Conservation (phyloP, 352 stramenopile species). For the Phytopythium cucurbitacearum region DNA sequence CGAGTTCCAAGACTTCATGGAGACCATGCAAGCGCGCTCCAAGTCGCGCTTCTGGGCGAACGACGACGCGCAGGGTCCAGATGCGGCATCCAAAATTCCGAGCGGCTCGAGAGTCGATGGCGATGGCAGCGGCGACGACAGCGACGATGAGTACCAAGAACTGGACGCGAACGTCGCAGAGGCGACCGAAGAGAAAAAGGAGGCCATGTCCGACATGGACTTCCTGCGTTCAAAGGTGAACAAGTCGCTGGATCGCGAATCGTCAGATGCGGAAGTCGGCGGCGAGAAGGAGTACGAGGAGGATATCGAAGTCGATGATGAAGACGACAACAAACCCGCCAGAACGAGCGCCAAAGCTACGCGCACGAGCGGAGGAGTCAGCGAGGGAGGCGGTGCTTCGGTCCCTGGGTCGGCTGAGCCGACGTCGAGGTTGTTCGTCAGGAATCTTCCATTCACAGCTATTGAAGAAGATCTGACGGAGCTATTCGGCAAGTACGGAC, state of each 20-base stretch:
- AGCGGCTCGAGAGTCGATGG: slow-evolving; percentile 17
- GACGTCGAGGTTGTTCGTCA: slow-evolving; percentile 93
- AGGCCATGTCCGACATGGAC: slow-evolving; percentile 87
- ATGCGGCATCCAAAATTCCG: slow-evolving; percentile 15
- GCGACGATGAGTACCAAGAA: slow-evolving; percentile 89
- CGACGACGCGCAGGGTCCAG: slow-evolving; percentile 70
- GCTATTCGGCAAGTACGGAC: slow-evolving; percentile 87
- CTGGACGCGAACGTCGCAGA: slow-evolving; percentile 20
- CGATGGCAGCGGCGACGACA: slow-evolving; percentile 31
- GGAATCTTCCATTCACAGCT: slow-evolving; percentile 96
- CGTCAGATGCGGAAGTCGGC: slow-evolving; percentile 18
- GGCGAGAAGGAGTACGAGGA: slow-evolving; percentile 31
- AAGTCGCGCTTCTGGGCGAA: slow-evolving; percentile 91
- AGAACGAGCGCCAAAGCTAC: slow-evolving; percentile 4
- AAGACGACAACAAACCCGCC: slow-evolving; percentile 17
- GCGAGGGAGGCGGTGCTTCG: slow-evolving; percentile 1
- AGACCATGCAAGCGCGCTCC: slow-evolving; percentile 87
- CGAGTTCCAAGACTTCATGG: slow-evolving; percentile 87
- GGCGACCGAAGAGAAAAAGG: slow-evolving; percentile 22
- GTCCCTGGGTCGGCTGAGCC: slow-evolving; percentile 31
- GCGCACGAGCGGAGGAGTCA: too few relatives aligned
- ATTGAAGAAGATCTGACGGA: slow-evolving; percentile 95
- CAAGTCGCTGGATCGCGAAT: slow-evolving; percentile 86
- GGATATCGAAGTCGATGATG: slow-evolving; percentile 38
- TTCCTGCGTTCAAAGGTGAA: slow-evolving; percentile 94